Evolutionary conservation across 371 early-diverging fungal genomes (phyloP).

Genomic region (Rhizopus arrhizus): DNA sequence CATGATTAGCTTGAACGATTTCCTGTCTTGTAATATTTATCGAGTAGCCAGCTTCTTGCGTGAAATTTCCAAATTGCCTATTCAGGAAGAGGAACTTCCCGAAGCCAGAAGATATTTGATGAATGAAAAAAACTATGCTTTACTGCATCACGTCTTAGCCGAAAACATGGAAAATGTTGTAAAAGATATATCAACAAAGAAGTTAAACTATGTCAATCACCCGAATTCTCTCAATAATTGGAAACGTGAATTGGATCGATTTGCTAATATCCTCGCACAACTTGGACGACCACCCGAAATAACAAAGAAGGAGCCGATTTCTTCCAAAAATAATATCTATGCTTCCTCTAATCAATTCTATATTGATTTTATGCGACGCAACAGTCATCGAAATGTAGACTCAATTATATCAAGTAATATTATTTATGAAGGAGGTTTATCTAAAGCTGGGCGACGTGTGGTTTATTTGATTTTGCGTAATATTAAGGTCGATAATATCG

Average conservation of each 20-base stretch:
- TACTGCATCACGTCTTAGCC: conserved; percentile 65
- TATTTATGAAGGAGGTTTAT: conserved; percentile 77
- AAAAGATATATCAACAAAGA: conserved; percentile 47
- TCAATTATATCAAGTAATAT: conserved; percentile 61
- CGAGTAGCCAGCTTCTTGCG: conserved; percentile 60
- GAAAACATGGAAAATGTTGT: conserved; percentile 70
- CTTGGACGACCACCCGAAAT: conserved; percentile 72
- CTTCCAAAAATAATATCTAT: conserved; percentile 30
- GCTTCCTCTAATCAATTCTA: conserved; percentile 58
- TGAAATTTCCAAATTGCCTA: conserved; percentile 46
- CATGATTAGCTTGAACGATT: conserved; percentile 84
- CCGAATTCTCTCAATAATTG: conserved; percentile 19
- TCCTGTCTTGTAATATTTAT: conserved; percentile 71
- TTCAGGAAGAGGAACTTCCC: conserved; percentile 29
- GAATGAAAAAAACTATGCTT: conserved; percentile 53
- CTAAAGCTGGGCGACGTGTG: conserved; percentile 76
- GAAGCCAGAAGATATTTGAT: conserved; percentile 24
- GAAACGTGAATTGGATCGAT: conserved; percentile 67
- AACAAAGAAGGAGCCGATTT: conserved; percentile 27
- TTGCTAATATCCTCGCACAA: conserved; percentile 79
- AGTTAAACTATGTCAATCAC: conserved; percentile 16
- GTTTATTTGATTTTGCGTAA: conserved; percentile 81
- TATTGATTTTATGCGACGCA: conserved; percentile 76
- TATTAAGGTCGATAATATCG: conserved; percentile 68
- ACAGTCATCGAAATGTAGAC: conserved; percentile 63